Evolutionary conservation across 495 filamentous ascomycete genomes (phyloP).

Genomic region (Aspergillus steynii): DNA sequence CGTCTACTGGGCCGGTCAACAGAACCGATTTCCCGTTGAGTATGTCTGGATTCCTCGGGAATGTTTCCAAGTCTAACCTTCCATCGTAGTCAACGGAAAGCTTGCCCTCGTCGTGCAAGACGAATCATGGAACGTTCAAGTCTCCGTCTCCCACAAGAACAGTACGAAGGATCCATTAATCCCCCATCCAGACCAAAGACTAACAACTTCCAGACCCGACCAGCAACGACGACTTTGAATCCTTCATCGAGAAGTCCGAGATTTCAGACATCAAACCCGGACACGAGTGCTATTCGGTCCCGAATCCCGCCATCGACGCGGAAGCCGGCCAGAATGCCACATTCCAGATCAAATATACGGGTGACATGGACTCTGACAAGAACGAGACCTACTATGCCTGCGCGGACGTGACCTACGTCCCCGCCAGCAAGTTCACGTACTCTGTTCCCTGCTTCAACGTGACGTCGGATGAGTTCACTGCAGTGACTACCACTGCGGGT

Average conservation of each 20-base stretch:
- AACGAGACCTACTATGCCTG: slow-evolving; percentile 55
- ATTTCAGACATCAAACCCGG: slow-evolving; percentile 41
- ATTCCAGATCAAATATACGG: slow-evolving; percentile 51
- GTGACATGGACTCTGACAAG: slow-evolving; percentile 40
- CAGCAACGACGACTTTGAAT: slow-evolving; percentile 42
- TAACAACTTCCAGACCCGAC: slow-evolving; percentile 33
- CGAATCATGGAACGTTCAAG: slow-evolving; percentile 48
- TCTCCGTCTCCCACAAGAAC: slow-evolving; percentile 46
- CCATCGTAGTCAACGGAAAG: slow-evolving; percentile 24
- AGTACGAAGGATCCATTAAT: slow-evolving; percentile 24
- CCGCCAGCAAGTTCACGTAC: slow-evolving; percentile 35
- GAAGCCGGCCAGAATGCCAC: slow-evolving; percentile 48
- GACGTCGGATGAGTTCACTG: slow-evolving; percentile 29
- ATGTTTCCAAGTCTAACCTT: not conserved
- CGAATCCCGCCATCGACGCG: slow-evolving; percentile 35
- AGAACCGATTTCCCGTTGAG: slow-evolving; percentile 48
- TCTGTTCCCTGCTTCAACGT: slow-evolving; percentile 54
- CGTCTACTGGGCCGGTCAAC: slow-evolving; percentile 35
- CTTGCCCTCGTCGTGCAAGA: slow-evolving; percentile 42
- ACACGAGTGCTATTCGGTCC: slow-evolving; percentile 53
- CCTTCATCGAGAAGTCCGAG: slow-evolving; percentile 30
- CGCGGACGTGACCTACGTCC: slow-evolving; percentile 51
- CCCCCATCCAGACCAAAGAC: not conserved
- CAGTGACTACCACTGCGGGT: slow-evolving; percentile 5
- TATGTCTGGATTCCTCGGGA: slow-evolving; percentile 15